A percentile compares a stretch with the other conserved stretches of the same genome.
phyloP scores from a whole-genome alignment of 306 rosid genomes.

The Quillaja saponaria region DNA sequence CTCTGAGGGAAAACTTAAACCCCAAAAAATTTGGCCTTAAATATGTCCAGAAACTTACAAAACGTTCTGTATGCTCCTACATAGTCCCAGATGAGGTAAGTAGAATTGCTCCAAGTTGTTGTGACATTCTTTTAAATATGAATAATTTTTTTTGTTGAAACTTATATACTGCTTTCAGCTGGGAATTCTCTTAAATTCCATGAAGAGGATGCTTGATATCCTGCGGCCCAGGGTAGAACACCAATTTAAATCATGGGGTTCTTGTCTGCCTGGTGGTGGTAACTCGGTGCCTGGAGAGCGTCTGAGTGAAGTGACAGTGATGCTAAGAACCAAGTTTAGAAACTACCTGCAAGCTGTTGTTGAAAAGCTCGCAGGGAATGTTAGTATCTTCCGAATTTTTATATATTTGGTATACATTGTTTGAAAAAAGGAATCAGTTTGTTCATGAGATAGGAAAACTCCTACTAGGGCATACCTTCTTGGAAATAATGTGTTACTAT shows the following conservation, averaged over 20 bases:
- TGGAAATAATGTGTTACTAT: not conserved
- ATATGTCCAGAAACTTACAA: slow-evolving; percentile 94
- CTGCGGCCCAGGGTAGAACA: slow-evolving; percentile 88
- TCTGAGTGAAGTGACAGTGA: slow-evolving; percentile 96
- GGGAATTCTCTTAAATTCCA: slow-evolving; percentile 79
- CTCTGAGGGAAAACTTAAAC: slow-evolving; percentile 77
- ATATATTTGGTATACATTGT: too few species aligned
- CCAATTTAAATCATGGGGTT: slow-evolving; percentile 90
- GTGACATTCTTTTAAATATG: slow-evolving; percentile 8
- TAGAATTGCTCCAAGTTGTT: slow-evolving; percentile 20
- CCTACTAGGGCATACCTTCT: not conserved
- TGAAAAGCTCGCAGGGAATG: slow-evolving; percentile 89
- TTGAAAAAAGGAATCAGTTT: not conserved
- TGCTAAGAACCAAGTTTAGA: slow-evolving; percentile 94
- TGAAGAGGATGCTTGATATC: slow-evolving; percentile 89
- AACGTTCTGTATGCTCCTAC: slow-evolving; percentile 64
- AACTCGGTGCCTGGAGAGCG: slow-evolving; percentile 85
- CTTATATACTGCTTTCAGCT: slow-evolving; percentile 55
- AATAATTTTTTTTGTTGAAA: slow-evolving; percentile 11
- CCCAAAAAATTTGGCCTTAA: slow-evolving; percentile 97
- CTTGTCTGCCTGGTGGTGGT: slow-evolving; percentile 86
- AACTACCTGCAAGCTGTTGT: slow-evolving; percentile 83
- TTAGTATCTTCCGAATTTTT: slow-evolving; percentile 40
- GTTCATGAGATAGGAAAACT: slow-evolving; percentile 9
- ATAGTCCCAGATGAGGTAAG: slow-evolving; percentile 84